Conservation (phyloP, 2,329 filamentous ascomycete genomes). For the Pseudodiploospora longispora region DNA sequence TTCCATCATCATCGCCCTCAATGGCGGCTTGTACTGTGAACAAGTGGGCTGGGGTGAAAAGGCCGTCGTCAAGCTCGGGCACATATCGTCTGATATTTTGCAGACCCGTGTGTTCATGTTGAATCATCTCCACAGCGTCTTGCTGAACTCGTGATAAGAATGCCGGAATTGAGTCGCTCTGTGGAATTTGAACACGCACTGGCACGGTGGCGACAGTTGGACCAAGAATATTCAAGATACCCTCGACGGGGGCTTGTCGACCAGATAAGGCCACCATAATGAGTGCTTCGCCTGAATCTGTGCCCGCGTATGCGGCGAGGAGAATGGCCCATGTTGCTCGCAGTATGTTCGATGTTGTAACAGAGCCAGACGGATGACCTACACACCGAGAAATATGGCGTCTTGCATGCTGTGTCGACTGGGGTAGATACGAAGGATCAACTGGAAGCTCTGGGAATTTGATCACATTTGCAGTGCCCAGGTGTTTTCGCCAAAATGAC, state of each 20-base stretch:
- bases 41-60: neutral
- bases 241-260: conserved; percentile 11
- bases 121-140: conserved; percentile 13
- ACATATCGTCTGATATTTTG: conserved; percentile 15
- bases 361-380: neutral
- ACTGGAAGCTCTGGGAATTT: neutral
- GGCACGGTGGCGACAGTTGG: conserved; percentile 17
- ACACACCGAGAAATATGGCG: neutral
- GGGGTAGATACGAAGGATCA: neutral
- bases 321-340: conserved; percentile 1
- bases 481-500: conserved; percentile 1
- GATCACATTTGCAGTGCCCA: neutral
- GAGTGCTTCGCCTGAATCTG: conserved; percentile 5
- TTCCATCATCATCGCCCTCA: conserved; percentile 5
- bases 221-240: conserved; percentile 12
- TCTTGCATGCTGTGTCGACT: neutral
- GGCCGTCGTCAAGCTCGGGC: neutral
- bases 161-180: conserved; percentile 19
- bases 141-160: conserved; percentile 30
- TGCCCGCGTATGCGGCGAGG: neutral
- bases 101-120: conserved; percentile 18
- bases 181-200: conserved; percentile 17
- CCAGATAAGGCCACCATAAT: conserved; percentile 15
- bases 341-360: neutral
- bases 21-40: conserved; percentile 7